Percentiles rank a stretch among this genome's conserved stretches.
phyloP scores from a whole-genome alignment of 2,329 filamentous ascomycete species.

The Arthrobotrys megalospora region DNA sequence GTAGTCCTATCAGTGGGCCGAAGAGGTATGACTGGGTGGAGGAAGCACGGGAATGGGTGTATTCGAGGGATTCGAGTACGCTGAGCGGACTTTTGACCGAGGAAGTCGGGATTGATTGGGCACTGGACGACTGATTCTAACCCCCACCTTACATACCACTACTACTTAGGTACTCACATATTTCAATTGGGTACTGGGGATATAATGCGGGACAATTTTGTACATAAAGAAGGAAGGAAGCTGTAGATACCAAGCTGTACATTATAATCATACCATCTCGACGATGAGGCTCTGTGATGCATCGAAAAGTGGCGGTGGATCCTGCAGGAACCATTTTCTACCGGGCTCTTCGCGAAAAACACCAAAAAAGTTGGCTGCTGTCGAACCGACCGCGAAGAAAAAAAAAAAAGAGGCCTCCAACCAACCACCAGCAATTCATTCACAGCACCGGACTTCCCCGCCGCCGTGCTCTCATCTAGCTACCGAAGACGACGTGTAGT shows the following conservation, averaged over 20 bases:
- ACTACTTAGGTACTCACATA: no score
- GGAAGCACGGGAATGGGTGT: slow-evolving; percentile 83
- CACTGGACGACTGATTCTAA: slow-evolving; percentile 61
- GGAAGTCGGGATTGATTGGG: slow-evolving; percentile 79
- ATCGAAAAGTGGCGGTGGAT: background rate
- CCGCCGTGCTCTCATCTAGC: background rate
- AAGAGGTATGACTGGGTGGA: slow-evolving; percentile 93
- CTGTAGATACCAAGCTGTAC: background rate
- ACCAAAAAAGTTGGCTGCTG: background rate
- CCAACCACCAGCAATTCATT: slow-evolving; percentile 3
- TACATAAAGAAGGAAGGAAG: no score
- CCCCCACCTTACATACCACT: no score
- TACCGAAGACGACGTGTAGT: background rate
- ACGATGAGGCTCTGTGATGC: slow-evolving; percentile 3
- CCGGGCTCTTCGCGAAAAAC: background rate
- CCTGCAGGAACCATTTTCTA: background rate
- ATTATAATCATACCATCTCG: background rate
- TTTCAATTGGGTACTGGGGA: no score
- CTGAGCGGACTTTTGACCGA: slow-evolving; percentile 80
- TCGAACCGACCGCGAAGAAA: no score
- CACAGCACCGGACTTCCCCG: background rate
- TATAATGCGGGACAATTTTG: no score
- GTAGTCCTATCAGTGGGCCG: slow-evolving; percentile 88
- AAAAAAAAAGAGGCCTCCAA: background rate
- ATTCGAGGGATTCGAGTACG: slow-evolving; percentile 84